Conservation (phyloP, 148 eudicot genomes). For the Vaccinium darrowii region DNA sequence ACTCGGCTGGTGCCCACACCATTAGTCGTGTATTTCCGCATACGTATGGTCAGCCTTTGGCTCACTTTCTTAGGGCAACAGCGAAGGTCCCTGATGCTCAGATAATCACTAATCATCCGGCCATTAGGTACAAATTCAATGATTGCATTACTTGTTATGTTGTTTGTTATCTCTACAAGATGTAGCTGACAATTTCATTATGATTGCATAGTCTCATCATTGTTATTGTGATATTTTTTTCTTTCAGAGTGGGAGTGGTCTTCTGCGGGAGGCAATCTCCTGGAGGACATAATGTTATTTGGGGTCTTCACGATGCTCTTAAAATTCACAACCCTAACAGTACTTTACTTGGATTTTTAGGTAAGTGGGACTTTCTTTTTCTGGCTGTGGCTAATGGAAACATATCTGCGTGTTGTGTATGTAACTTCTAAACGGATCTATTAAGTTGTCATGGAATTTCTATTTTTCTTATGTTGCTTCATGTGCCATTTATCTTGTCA, state of each 20-base stretch:
- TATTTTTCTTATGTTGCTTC: not conserved
- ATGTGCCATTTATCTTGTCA: not conserved
- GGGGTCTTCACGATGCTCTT: conserved; percentile 91
- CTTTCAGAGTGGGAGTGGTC: conserved; percentile 80
- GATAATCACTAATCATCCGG: conserved; percentile 80
- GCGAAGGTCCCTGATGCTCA: conserved; percentile 88
- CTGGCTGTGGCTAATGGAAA: not conserved
- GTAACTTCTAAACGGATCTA: not conserved
- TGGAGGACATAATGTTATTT: conserved; percentile 96
- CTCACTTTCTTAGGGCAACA: conserved; percentile 86
- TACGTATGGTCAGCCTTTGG: conserved; percentile 91
- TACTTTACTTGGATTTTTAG: conserved; percentile 82
- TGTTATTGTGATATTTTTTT: conserved; percentile 6
- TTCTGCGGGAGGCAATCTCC: conserved; percentile 98
- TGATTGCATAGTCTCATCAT: not conserved
- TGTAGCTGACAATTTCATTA: not conserved
- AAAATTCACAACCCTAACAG: conserved; percentile 72
- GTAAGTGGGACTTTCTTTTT: conserved; percentile 35
- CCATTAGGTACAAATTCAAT: conserved; percentile 53
- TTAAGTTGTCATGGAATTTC: not conserved
- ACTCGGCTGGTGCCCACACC: conserved; percentile 72
- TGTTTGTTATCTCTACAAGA: not conserved
- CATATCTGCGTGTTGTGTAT: not conserved
- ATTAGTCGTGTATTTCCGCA: conserved; percentile 74
- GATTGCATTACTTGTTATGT: not conserved